A percentile compares a stretch with the other conserved stretches of the same genome.
These are phyloP conservation scores for Rhododendron ovatum DNA, from an alignment of 148 eudicot genomes.

Conservation along the genomic window DNA sequence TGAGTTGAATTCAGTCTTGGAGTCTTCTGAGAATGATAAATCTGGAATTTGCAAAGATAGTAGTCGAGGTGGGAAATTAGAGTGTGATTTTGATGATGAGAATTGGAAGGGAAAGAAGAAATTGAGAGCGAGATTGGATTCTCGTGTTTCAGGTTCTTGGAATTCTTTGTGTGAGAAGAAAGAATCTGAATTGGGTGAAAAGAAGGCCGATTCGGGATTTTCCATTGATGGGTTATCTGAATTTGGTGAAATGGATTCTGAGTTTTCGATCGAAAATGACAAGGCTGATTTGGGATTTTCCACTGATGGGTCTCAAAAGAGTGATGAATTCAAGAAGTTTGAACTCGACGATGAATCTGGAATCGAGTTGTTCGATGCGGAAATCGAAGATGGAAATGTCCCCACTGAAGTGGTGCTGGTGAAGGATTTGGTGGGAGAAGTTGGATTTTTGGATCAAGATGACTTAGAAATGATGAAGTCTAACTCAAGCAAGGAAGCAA, in stretches of 20 bases:
- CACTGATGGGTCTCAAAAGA: conserved; percentile 3
- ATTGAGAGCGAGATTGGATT: not conserved
- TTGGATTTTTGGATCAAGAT: conserved; percentile 7
- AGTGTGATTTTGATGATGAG: conserved; percentile 4
- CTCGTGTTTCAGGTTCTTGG: conserved; percentile 19
- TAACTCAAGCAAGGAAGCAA: conserved; percentile 6
- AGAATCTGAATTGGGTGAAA: not conserved
- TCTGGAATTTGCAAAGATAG: conserved; percentile 17
- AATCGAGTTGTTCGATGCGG: conserved; percentile 15
- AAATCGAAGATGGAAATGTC: conserved; percentile 7
- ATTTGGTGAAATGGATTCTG: conserved; percentile 16
- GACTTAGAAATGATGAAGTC: conserved; percentile 5
- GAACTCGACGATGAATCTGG: not conserved
- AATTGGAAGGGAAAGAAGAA: not conserved
- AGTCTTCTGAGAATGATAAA: conserved; percentile 9
- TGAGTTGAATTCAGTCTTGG: conserved; percentile 11
- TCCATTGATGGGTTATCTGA: not conserved
- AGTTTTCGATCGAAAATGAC: conserved; percentile 2
- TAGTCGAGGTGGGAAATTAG: not conserved
- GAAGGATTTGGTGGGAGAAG: conserved; percentile 5
- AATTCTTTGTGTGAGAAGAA: conserved; percentile 11
- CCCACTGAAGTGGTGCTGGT: not conserved
- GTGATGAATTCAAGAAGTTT: conserved; percentile 4
- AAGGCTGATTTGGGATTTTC: conserved; percentile 20
- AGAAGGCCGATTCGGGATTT: not conserved